Conservation (phyloP, 495 filamentous ascomycete species). For the Xylaria intraflava region DNA sequence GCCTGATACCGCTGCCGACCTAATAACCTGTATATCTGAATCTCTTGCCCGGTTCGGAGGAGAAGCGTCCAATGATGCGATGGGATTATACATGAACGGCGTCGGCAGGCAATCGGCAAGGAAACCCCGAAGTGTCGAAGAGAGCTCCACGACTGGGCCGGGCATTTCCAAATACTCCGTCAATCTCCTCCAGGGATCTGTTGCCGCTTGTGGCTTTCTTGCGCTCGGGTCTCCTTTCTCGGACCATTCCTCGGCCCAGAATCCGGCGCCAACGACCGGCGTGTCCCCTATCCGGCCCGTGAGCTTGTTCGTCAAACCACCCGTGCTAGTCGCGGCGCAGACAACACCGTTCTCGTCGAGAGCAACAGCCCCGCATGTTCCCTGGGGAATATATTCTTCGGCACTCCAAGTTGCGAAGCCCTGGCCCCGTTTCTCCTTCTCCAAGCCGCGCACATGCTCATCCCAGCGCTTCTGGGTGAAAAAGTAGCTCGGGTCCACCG, state of each 20-base stretch:
- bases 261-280: conserved; percentile 77
- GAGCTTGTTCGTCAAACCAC: conserved; percentile 83
- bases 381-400: conserved; percentile 67
- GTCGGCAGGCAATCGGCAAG: conserved; percentile 49
- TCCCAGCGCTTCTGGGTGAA: conserved; percentile 77
- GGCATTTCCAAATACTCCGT: conserved; percentile 11
- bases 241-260: conserved; percentile 82
- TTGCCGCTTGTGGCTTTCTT: background rate
- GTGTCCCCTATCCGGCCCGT: conserved; percentile 84
- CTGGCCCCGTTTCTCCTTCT: conserved; percentile 38
- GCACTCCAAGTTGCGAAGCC: conserved; percentile 34
- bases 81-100: conserved; percentile 32
- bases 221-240: conserved; percentile 27
- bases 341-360: conserved; percentile 65
- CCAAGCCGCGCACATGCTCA: conserved; percentile 65
- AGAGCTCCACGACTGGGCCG: conserved; percentile 35
- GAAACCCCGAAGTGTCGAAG: conserved; percentile 31
- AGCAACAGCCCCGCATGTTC: conserved; percentile 78
- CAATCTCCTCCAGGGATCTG: conserved; percentile 10
- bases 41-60: background rate
- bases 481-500: conserved; percentile 64
- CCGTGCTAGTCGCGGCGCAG: conserved; percentile 78
- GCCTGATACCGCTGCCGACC: conserved; percentile 68
- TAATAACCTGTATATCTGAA: conserved; percentile 22
- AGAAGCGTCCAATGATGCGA: background rate